Evolutionary conservation across 176 grass and related monocot genomes (phyloP), one percentile per base, ranked within the genome.

Genomic region (Dendrocalamus sinicus): DNA sequence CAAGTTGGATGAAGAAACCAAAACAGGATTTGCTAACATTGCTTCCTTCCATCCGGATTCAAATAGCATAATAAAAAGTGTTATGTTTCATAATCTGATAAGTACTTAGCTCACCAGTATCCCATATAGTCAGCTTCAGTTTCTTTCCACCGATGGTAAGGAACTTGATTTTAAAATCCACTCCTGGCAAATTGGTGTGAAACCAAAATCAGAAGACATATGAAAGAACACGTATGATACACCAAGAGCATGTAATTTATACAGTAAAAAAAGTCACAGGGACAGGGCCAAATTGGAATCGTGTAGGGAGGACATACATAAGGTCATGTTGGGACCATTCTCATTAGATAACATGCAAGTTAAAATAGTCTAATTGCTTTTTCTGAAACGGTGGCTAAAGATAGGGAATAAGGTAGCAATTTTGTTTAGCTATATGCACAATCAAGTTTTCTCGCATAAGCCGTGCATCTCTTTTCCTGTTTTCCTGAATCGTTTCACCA

Each of bases 91-190:
- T 82, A 68, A 76, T 13, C 22, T 7, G 8, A 50, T 32, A 64
- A 44, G 53, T 41, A 32, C 15, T 70, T 13, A 83, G 44, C 85
- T 96, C 62, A 96, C 96, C 96, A 57, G 93, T 99, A 82, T 99
- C 96, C 96, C 96, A 96, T 88, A 99, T 96, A 26, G 93, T 99
- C 22, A 94, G 89, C 81, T 99, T 99, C 44, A 99, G 79, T 79
- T 94, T 99, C 86, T 96, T 95, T 64, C 90, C 93, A 83, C 89
- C 86, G 80, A 98, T 66, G 54, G 90, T 87, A 74, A 98, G 93
- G 80, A 89, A 84, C 81, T 95, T 95, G 79, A 96, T 96, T 75
- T 98, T 94, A 82, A 98, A 95, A 89, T 98, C 96, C 67, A 95
- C 93, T 88, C 96, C 96, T 99, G 80, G 60, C 45, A 60, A 89